Base-by-base conservation (phyloP, 2,329 filamentous ascomycete species). In the Calycina marina region DNA sequence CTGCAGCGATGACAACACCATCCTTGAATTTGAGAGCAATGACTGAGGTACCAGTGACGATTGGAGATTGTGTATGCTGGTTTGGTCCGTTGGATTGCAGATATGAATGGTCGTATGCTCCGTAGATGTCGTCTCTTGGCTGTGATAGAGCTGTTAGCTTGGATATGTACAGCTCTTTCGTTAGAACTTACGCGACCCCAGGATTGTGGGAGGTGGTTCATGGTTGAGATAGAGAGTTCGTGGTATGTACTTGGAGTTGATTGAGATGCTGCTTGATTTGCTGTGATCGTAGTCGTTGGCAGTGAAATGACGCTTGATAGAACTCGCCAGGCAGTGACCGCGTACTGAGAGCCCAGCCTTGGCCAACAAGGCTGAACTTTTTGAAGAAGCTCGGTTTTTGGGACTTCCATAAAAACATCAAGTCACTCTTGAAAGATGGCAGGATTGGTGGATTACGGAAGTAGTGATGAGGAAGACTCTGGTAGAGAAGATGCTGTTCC, bases 41-140 rank as follows among this genome's bases (percentile, higher is more conserved):
- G 42, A 98, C 90, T 32, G 90, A 96, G 30, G 90, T 96, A 53
- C 90, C 90, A 32, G 90, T 98, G 40, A 98, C 90, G 46, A 93
- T 78, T 50, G 90, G 90, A 18, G 75, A 76, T 61, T 93, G 85
- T 34, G 90, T 94, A 60, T 92, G 83, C 52, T 85, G 73, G 54
- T 73, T 85, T 37, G 86, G 83, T 33, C 65, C 68, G 35, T 65
- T 67, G 48, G 60, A 65, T 49, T 82, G 72, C 54, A 96, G 77
- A 58, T 88, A 86, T 37, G 85, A 82, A 53, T 68, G 64, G 61
- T 96, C 83, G 61, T 98, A 98, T 51, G 79, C 67, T 49, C 90
- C 90, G 62, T 96, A 98, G 53, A 96, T 69, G 59, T 98, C 90
- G 61, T 98, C 83, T 69, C 90, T 79, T 55, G 90, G 90, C 90